These are phyloP conservation scores for Chytriomyces sp. DNA, from an alignment of 192 early-diverging fungal species.

Conservation along the genomic window DNA sequence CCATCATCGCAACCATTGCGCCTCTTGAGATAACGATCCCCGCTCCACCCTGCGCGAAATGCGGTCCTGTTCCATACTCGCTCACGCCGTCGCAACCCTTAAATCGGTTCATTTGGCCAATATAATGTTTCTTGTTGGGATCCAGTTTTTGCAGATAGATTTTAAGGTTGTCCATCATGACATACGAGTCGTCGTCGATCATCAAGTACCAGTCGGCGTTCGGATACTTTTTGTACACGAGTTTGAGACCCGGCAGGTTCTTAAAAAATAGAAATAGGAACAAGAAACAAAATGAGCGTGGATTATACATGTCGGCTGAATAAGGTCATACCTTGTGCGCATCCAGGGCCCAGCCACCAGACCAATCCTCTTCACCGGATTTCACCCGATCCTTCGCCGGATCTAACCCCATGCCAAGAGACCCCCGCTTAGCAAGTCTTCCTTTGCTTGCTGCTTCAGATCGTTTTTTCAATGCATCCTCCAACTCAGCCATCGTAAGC, in stretches of 20 bases:
- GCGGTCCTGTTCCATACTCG: slow-evolving; percentile 46
- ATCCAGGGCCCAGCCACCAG: not conserved
- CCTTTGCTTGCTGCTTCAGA: not conserved
- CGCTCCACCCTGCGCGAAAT: slow-evolving; percentile 63
- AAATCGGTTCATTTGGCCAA: slow-evolving; percentile 50
- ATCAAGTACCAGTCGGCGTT: slow-evolving; percentile 64
- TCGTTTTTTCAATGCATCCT: too few species aligned
- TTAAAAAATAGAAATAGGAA: slow-evolving; percentile 24
- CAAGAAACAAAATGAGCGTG: too few species aligned
- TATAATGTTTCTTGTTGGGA: slow-evolving; percentile 43
- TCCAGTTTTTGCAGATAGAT: slow-evolving; percentile 39
- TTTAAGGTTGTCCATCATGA: slow-evolving; percentile 56
- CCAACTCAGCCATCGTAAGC: too few species aligned
- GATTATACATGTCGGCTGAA: too few species aligned
- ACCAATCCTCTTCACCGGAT: not conserved
- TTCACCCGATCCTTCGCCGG: not conserved
- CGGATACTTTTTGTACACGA: slow-evolving; percentile 51
- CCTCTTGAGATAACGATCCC: slow-evolving; percentile 58
- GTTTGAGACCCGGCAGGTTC: slow-evolving; percentile 57
- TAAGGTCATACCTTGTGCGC: not conserved
- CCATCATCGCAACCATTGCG: slow-evolving; percentile 48
- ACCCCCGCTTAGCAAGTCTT: not conserved
- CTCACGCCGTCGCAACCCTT: slow-evolving; percentile 60
- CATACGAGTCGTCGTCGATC: slow-evolving; percentile 67
- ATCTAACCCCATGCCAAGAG: not conserved